Conservation (phyloP, 345 rosid genomes). For the Eucalyptus microcorys region DNA sequence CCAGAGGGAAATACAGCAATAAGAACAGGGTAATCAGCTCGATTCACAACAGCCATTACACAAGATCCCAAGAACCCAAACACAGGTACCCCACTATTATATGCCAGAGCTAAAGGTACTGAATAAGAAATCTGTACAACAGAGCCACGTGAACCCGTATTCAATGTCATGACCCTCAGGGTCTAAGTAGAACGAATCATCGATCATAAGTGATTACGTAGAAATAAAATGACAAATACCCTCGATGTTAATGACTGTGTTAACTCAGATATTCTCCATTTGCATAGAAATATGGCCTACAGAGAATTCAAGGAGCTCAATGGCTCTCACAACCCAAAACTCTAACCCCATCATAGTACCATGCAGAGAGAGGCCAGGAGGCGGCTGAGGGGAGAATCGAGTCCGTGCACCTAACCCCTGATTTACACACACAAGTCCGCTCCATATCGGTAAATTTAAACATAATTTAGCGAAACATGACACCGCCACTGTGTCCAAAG, state of each 20-base stretch:
- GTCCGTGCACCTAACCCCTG: not conserved
- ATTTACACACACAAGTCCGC: not conserved
- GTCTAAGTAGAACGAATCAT: not conserved
- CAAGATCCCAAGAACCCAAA: not conserved
- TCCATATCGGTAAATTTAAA: not conserved
- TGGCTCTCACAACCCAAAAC: not conserved
- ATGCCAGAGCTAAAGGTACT: not conserved
- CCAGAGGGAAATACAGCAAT: not conserved
- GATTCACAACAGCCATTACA: not conserved
- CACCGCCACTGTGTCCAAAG: not conserved
- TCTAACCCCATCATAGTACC: not conserved
- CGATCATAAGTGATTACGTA: not conserved
- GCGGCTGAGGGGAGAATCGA: not conserved
- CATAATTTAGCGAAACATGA: not conserved
- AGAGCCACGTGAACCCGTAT: not conserved
- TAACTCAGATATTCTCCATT: not conserved
- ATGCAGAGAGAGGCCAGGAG: not conserved
- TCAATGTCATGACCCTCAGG: not conserved
- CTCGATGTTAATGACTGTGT: not conserved
- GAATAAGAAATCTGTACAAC: not conserved
- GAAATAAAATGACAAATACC: not conserved
- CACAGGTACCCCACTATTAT: not conserved
- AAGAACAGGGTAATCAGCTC: not conserved
- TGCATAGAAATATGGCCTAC: not conserved
- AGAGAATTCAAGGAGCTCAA: not conserved